Evolutionary conservation across 768 basidiomycete species (phyloP).

Genomic region (Boletus sensibilis): DNA sequence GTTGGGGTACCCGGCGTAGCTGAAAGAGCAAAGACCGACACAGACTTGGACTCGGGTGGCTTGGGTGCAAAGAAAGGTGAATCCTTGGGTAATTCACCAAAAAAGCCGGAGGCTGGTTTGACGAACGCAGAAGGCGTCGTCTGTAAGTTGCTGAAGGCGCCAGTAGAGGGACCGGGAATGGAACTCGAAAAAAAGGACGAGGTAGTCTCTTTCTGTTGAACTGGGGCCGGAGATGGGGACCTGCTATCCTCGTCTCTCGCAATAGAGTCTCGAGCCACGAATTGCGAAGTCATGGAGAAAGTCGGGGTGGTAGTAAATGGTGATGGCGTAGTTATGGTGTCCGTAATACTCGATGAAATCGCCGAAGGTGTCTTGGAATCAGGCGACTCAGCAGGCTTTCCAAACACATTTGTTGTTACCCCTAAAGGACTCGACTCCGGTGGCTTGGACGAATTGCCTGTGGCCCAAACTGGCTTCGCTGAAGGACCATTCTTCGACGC

Average conservation of each 20-base stretch:
- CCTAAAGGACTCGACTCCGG: slow-evolving; percentile 7
- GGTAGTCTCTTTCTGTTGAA: slow-evolving; percentile 1
- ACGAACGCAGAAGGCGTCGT: slow-evolving; percentile 35
- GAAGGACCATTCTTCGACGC: slow-evolving; percentile 16
- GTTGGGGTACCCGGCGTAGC: slow-evolving; percentile 15
- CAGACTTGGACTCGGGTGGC: slow-evolving; percentile 31
- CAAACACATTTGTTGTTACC: slow-evolving; percentile 5
- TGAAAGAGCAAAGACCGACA: slow-evolving; percentile 40
- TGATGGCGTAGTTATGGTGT: slow-evolving; percentile 5
- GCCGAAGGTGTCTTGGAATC: slow-evolving; percentile 13
- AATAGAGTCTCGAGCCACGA: slow-evolving; percentile 13
- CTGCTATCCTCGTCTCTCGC: slow-evolving; percentile 24
- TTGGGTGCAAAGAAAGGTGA: slow-evolving; percentile 56
- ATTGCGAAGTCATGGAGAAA: slow-evolving; percentile 1
- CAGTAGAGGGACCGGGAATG: slow-evolving; percentile 26
- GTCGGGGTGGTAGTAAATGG: not conserved
- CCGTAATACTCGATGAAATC: slow-evolving; percentile 3
- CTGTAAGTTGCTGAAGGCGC: slow-evolving; percentile 43
- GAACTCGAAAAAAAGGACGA: slow-evolving; percentile 20
- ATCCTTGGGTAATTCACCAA: slow-evolving; percentile 35
- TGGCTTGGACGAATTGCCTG: slow-evolving; percentile 6
- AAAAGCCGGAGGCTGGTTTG: slow-evolving; percentile 38
- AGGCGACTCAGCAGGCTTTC: slow-evolving; percentile 8
- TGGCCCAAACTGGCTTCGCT: slow-evolving; percentile 27
- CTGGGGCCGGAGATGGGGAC: slow-evolving; percentile 27